Percentiles rank a stretch among this genome's conserved stretches.
Conservation (phyloP, 2,329 filamentous ascomycete genomes). For the Fusarium napiforme region DNA sequence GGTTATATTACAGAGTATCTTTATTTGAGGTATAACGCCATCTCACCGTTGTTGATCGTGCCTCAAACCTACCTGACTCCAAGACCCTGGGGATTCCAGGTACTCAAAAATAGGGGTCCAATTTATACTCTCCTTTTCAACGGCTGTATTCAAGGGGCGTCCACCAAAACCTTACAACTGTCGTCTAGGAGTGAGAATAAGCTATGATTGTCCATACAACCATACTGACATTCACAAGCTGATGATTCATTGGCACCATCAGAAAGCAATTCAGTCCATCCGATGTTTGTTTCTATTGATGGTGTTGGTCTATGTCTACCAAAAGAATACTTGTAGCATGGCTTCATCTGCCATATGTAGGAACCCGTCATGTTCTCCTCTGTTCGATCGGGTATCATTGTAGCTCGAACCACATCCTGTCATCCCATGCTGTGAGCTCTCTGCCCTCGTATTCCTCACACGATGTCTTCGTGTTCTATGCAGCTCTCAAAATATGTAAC, state of each 20-base stretch:
- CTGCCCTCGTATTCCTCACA: slow-evolving; percentile 14
- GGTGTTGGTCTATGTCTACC: slow-evolving; percentile 17
- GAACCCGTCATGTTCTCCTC: slow-evolving; percentile 23
- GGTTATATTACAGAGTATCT: background rate
- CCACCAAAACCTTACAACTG: background rate
- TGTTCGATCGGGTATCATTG: slow-evolving; percentile 36
- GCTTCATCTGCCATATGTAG: slow-evolving; percentile 12
- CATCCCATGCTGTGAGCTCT: slow-evolving; percentile 14
- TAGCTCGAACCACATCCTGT: slow-evolving; percentile 29
- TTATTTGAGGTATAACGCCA: background rate
- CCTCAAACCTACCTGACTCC: background rate
- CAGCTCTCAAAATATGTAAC: slow-evolving; percentile 24
- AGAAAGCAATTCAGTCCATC: background rate
- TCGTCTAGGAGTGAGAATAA: background rate
- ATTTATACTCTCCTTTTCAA: slow-evolving; percentile 36
- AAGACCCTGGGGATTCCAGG: background rate
- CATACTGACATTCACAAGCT: too few relatives aligned
- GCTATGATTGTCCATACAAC: background rate
- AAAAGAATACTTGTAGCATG: slow-evolving; percentile 13
- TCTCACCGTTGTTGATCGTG: background rate
- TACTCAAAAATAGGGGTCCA: slow-evolving; percentile 35
- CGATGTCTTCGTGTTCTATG: slow-evolving; percentile 30
- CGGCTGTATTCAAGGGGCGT: background rate
- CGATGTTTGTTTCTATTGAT: slow-evolving; percentile 28
- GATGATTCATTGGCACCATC: too few relatives aligned